Evolutionary conservation across 108 stramenopile species (phyloP), one percentile per base, ranked within the genome.

Genomic region (Skeletonema tropicum): DNA sequence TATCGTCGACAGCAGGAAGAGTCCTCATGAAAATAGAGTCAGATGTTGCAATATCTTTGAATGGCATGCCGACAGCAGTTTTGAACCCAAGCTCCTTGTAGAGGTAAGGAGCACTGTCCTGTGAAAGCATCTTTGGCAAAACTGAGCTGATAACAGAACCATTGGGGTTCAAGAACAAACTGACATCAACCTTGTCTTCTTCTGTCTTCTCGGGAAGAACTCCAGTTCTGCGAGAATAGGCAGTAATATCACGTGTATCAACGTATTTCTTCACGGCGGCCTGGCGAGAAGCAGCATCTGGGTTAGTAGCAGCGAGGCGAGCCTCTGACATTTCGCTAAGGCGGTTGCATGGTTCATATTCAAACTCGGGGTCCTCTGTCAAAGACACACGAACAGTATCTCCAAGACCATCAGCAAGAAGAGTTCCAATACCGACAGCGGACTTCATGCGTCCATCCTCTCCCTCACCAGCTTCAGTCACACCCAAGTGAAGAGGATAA

Each of bases 371-470:
- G 73, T 98, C 98, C 68, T 98, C 98, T 45, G 98, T 98, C 75
- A 98, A 75, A 6, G 96, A 97, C 14, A 98, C 98, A 55, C 98
- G 96, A 59, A 98, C 85, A 19, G 98, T 98, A 77, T 98, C 98
- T 29, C 98, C 98, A 57, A 98, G 83, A 61, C 98, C 98, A 85
- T 98, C 98, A 36, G 92, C 92, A 42, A 98, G 85, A 33, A 98
- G 85, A 36, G 97, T 95, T 38, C 98, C 98, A 73, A 98, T 98
- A 65, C 98, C 98, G 68, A 98, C 96, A 57, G 98, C 98, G 17
- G 88, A 90, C 77, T 98, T 98, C 98, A 98, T 98, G 14, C 98
- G 92, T 21, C 98, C 98, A 87, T 98, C 98, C 77, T 98, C 98
- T n/a, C 98, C 98, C 74, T 98, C 98, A 12, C 98, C 98, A 14